Base-by-base conservation (phyloP, 805 yeast genomes). In the Candida manassasensis region DNA sequence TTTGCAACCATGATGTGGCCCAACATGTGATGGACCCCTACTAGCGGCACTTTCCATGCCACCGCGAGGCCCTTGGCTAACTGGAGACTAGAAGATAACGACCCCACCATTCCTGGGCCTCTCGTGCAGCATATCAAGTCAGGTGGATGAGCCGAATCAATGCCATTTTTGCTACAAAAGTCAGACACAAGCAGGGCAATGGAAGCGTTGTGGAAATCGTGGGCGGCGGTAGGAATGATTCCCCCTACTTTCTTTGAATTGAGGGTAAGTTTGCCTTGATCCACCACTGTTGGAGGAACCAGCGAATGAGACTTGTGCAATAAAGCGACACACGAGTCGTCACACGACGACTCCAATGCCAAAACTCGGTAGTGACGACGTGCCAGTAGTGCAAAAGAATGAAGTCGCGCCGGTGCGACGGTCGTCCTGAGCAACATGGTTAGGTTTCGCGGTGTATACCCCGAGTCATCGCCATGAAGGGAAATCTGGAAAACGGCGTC, bases 101-200 rank as follows among this genome's bases (percentile, higher is more conserved):
- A 82, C 0, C 97, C 96, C 6, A 79, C 75, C 96, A 93, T 87
- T 0, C 98, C 98, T 0, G 98, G 98, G 0, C 98, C 98, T 45
- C 95, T 64, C 0, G 98, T 93, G 4, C 82, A 95, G 55, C 95
- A 84, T 1, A 93, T 73, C 30, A 93, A 53, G 52, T 85, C 95
- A 0, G 88, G 86, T 0, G 66, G 64, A 18, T 45, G 48, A 0
- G 15, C 7, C 2, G 53, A 32, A 2, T 42, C 36, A 43, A 74
- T 40, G 6, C 48, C 55, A 47, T 66, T 58, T 31, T 49, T 59
- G 0, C 18, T 22, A 11, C 82, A 59, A 4, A 82, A 58, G 4
- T 63, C 53, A 11, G 55, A 37, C 0, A 83, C 77, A 22, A 82
- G 52, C 0, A 52, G 46, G 0, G 84, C 81, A 3, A 90, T 55